These are phyloP conservation scores for Terana coerulea DNA, from an alignment of 768 basidiomycete genomes.

Conservation along the genomic window DNA sequence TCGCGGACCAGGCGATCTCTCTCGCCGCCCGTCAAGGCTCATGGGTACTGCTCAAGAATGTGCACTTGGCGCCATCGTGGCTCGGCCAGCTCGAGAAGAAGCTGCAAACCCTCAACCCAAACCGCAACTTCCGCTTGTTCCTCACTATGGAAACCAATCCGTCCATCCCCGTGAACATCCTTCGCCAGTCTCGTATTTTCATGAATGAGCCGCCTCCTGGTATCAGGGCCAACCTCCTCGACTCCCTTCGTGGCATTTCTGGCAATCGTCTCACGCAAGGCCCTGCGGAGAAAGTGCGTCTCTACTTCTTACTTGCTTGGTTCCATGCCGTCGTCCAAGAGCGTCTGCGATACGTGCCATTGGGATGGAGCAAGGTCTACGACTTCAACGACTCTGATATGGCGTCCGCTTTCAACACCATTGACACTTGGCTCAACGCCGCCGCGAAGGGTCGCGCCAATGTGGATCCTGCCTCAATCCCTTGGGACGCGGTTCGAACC, in stretches of 20 bases:
- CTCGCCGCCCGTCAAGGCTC: conserved; percentile 88
- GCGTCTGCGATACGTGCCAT: conserved; percentile 89
- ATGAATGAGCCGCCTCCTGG: conserved; percentile 99
- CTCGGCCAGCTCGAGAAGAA: conserved; percentile 95
- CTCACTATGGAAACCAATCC: conserved; percentile 97
- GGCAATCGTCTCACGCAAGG: conserved; percentile 74
- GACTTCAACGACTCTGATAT: conserved; percentile 99
- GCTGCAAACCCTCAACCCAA: conserved; percentile 84
- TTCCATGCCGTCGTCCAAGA: conserved; percentile 99
- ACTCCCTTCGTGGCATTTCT: conserved; percentile 76
- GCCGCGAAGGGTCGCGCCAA: conserved; percentile 88
- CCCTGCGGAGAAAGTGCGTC: conserved; percentile 86
- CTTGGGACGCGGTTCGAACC: conserved; percentile 93
- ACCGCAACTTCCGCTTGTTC: conserved; percentile 82
- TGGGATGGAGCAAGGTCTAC: conserved; percentile 96
- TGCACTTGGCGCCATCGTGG: conserved; percentile 95
- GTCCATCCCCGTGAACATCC: conserved; percentile 91
- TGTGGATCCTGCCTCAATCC: conserved; percentile 86
- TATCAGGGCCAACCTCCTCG: conserved; percentile 92
- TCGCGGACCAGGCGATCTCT: conserved; percentile 95
- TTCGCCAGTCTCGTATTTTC: conserved; percentile 91
- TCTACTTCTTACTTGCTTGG: conserved; percentile 97
- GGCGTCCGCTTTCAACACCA: conserved; percentile 86
- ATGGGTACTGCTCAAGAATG: conserved; percentile 97
- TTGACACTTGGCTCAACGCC: conserved; percentile 83